Evolutionary conservation across 1,284 basidiomycete genomes (phyloP).

Genomic region (Coniferiporia weirii): DNA sequence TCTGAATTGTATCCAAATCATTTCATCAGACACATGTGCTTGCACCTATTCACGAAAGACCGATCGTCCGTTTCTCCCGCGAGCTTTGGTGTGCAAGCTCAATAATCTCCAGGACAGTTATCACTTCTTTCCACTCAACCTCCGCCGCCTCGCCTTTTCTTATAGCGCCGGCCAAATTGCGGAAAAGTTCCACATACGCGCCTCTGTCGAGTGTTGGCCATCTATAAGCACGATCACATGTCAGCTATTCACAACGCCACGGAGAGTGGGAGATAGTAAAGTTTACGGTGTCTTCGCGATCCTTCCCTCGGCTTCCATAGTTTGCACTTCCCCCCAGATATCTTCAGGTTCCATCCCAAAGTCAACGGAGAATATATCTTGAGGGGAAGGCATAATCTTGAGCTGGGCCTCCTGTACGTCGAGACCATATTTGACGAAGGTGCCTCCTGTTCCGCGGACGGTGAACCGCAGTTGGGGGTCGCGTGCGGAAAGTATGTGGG

Average conservation of each 20-base stretch:
- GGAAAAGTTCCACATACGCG: slow-evolving; percentile 57
- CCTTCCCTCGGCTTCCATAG: slow-evolving; percentile 39
- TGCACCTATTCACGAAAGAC: neutral
- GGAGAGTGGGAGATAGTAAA: neutral
- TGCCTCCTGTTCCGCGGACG: slow-evolving; percentile 65
- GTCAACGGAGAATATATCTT: slow-evolving; percentile 38
- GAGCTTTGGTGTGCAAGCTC: slow-evolving; percentile 65
- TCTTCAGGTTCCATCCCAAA: slow-evolving; percentile 57
- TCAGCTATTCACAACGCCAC: no score
- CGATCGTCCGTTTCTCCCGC: slow-evolving; percentile 49
- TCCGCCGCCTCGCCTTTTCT: slow-evolving; percentile 45
- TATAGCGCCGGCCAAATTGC: slow-evolving; percentile 60
- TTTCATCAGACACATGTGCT: neutral
- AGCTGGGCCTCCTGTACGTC: slow-evolving; percentile 77
- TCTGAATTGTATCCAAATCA: no score
- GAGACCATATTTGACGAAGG: slow-evolving; percentile 71
- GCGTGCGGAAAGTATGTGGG: slow-evolving; percentile 63
- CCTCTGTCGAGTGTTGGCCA: slow-evolving; percentile 63
- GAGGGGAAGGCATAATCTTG: slow-evolving; percentile 46
- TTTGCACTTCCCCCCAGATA: slow-evolving; percentile 57
- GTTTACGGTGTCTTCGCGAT: slow-evolving; percentile 45
- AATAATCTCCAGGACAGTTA: slow-evolving; percentile 66
- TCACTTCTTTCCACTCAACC: slow-evolving; percentile 69
- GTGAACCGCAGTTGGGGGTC: slow-evolving; percentile 64
- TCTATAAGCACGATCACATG: slow-evolving; percentile 27